Evolutionary conservation across 257 asterid species (phyloP).

Genomic region (Nicotiana undulata): DNA sequence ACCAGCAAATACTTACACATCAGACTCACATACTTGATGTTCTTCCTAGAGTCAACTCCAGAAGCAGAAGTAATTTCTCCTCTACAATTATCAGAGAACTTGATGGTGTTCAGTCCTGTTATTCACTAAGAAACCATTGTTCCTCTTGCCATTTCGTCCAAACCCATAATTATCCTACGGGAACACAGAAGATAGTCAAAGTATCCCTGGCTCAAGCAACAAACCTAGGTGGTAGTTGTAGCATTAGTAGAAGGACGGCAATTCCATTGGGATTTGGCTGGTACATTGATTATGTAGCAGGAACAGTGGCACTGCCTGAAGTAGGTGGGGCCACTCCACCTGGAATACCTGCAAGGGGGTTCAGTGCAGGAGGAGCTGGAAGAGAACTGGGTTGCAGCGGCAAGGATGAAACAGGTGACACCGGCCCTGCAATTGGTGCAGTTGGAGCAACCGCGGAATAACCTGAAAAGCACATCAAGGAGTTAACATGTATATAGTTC

Average conservation of each 20-base stretch:
- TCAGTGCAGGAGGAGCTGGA: slow-evolving; percentile 22
- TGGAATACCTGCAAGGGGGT: slow-evolving; percentile 21
- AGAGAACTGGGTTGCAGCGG: slow-evolving; percentile 22
- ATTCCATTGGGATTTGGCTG: slow-evolving; percentile 23
- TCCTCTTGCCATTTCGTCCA: background rate
- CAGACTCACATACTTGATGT: background rate
- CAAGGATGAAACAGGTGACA: slow-evolving; percentile 24
- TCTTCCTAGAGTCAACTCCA: background rate
- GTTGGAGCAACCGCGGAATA: slow-evolving; percentile 23
- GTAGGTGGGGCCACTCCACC: slow-evolving; percentile 29
- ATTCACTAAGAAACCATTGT: background rate
- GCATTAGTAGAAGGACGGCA: slow-evolving; percentile 5
- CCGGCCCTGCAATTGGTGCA: slow-evolving; percentile 27
- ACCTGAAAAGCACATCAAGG: slow-evolving; percentile 23
- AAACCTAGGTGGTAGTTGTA: slow-evolving; percentile 25
- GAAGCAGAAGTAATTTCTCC: background rate
- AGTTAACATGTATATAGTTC: background rate
- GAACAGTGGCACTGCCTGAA: slow-evolving; percentile 17
- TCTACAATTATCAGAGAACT: background rate
- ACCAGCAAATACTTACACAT: background rate
- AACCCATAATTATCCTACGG: background rate
- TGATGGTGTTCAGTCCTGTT: background rate
- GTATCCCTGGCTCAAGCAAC: slow-evolving; percentile 14
- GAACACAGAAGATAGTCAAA: background rate
- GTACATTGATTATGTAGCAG: slow-evolving; percentile 20